A percentile compares a stretch with the other conserved stretches of the same genome.
Evolutionary conservation across 441 rosid species (phyloP).

Genomic region (Populus hybrid): DNA sequence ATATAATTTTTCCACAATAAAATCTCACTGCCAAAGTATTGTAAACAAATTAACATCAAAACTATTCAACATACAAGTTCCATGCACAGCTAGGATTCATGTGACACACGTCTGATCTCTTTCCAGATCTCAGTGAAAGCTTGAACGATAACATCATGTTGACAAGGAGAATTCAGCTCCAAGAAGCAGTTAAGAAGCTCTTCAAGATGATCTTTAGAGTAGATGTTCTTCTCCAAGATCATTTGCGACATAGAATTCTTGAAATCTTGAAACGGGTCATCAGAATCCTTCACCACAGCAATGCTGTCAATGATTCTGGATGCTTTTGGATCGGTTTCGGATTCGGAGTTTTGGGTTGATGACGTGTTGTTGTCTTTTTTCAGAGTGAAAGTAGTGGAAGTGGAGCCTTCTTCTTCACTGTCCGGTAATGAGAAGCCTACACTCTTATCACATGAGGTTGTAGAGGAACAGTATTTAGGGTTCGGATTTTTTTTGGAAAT

Average conservation of each 20-base stretch:
- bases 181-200: constrained; percentile 62
- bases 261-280: constrained; percentile 58
- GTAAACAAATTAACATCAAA: no score
- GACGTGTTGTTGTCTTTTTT: not conserved
- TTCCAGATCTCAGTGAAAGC: constrained; percentile 59
- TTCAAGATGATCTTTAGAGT: constrained; percentile 42
- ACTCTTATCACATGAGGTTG: constrained; percentile 1
- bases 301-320: constrained; percentile 45
- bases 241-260: constrained; percentile 57
- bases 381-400: constrained; percentile 22
- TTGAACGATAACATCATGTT: constrained; percentile 45
- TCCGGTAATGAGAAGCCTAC: not conserved
- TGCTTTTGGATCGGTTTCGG: constrained; percentile 19
- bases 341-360: not conserved
- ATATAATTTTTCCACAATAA: no score
- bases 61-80: not conserved
- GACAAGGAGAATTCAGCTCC: constrained; percentile 52
- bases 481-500: not conserved
- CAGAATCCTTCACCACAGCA: constrained; percentile 58
- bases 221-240: constrained; percentile 54
- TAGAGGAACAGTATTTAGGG: not conserved
- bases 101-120: constrained; percentile 4
- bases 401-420: constrained; percentile 9
- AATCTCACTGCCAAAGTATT: no score
- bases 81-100: not conserved